Evolutionary conservation across 1,284 basidiomycete genomes (phyloP).

Genomic region (Ustilago trichophora): DNA sequence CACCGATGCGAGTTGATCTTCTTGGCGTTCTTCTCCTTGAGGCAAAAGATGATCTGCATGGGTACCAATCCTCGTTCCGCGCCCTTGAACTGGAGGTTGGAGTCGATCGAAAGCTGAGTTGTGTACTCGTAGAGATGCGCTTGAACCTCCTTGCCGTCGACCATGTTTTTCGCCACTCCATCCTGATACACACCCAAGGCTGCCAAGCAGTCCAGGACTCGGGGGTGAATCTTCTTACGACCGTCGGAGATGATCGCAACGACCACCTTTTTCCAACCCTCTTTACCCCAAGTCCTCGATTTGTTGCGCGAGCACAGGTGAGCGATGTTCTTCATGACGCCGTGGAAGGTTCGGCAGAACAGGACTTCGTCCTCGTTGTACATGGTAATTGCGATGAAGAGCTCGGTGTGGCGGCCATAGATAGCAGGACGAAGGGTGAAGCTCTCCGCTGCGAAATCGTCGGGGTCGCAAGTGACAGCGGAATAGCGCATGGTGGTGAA

Average conservation of each 20-base stretch:
- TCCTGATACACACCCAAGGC: conserved; percentile 72
- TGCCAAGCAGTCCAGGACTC: conserved; percentile 84
- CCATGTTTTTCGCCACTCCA: conserved; percentile 85
- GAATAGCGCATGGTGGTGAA: conserved; percentile 76
- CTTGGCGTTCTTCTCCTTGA: conserved; percentile 66
- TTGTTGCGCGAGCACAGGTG: conserved; percentile 87
- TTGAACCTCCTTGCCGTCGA: conserved; percentile 86
- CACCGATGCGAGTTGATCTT: conserved; percentile 83
- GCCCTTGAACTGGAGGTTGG: conserved; percentile 89
- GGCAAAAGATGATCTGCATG: conserved; percentile 67
- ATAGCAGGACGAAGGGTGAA: conserved; percentile 87
- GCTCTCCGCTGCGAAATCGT: conserved; percentile 84
- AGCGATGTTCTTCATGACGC: conserved; percentile 78
- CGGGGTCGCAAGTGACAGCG: conserved; percentile 71
- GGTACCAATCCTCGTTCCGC: conserved; percentile 79
- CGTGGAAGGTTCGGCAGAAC: conserved; percentile 92
- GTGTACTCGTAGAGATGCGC: conserved; percentile 97
- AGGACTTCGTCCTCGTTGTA: conserved; percentile 88
- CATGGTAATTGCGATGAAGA: conserved; percentile 87
- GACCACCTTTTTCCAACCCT: conserved; percentile 88
- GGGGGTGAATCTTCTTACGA: conserved; percentile 87
- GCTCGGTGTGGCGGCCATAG: conserved; percentile 81
- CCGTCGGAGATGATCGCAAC: conserved; percentile 87
- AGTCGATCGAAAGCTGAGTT: conserved; percentile 85
- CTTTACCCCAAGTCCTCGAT: conserved; percentile 92